Base-by-base conservation (phyloP, 2,329 filamentous ascomycete species). In the Paecilomyces fulvus region DNA sequence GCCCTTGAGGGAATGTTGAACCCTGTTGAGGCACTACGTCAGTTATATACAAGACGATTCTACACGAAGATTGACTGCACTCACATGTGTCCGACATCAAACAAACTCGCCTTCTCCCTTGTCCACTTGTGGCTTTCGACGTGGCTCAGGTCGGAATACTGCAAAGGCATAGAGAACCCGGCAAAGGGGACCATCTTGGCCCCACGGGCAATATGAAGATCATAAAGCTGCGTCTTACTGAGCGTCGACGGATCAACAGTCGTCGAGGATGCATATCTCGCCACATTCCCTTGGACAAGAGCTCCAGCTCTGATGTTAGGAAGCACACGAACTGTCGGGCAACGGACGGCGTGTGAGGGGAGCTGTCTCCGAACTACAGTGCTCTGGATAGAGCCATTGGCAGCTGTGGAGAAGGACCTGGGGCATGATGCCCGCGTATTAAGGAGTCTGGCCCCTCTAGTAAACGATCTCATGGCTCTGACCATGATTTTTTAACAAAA, bases 101-200 rank as follows among this genome's bases (percentile, higher is more conserved):
- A 99, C 61, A 99, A 77, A 61, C 91, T 96, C 57, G 90, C 88
- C 73, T 92, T 88, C 65, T 85, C 81, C 55, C 94, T 85, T 14
- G 94, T 97, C 81, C 92, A 96, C 65, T 85, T 81, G 78, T 97
- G 94, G 54, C 90, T 95, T 59, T 91, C 89, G 63, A 83, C 81
- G 61, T 96, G 87, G 64, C 87, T 86, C 62, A 89, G 80, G 62
- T 85, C 83, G 31, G 80, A 75, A 77, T 97, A 99, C 73, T 94
- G 88, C 49, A 99, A 85, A 7, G 94, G 94, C 90, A 99, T 96
- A 64, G 83, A 80, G 77, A 87, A 96, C 63, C 90, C 91, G 61
- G 89, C 92, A 75, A 96, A 99, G n/a, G 90, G 89, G 52, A 96
- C 92, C 84, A 97, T 94, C 77, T 95, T 96, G 63, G 83, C 94